Percentiles rank a stretch among this genome's conserved stretches.
These are phyloP conservation scores for Camelina neglecta DNA, from an alignment of 345 rosid genomes.

Conservation along the genomic window DNA sequence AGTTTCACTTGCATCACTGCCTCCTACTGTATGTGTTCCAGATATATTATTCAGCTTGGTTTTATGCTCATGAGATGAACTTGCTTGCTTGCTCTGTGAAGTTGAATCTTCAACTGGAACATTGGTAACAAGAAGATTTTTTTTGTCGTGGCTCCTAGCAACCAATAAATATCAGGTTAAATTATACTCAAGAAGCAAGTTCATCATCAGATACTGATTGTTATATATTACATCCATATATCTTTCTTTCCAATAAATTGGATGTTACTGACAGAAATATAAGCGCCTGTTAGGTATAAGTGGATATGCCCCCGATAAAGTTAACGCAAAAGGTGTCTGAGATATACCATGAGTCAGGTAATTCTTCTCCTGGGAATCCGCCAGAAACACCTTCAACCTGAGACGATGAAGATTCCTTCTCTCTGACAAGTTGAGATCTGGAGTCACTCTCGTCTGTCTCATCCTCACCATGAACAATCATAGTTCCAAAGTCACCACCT, in stretches of 20 bases:
- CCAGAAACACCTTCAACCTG: constrained; percentile 46
- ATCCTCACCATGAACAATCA: constrained; percentile 70
- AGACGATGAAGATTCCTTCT: constrained; percentile 47
- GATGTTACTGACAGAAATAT: constrained; percentile 6
- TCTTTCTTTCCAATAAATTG: constrained; percentile 6
- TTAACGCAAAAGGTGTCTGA: not conserved
- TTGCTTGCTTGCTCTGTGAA: constrained; percentile 35
- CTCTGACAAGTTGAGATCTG: constrained; percentile 44
- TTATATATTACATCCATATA: not conserved
- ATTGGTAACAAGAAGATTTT: constrained; percentile 45
- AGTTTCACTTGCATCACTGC: constrained; percentile 61
- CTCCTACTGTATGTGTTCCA: constrained; percentile 52
- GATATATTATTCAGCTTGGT: constrained; percentile 46
- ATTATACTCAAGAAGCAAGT: constrained; percentile 17
- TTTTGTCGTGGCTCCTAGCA: constrained; percentile 55
- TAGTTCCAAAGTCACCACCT: constrained; percentile 85
- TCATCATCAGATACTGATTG: constrained; percentile 12
- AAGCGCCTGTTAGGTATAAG: not conserved
- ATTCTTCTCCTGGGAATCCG: constrained; percentile 47
- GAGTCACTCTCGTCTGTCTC: constrained; percentile 47
- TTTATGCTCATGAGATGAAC: constrained; percentile 50
- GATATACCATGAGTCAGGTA: constrained; percentile 51
- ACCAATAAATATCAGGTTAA: constrained; percentile 24
- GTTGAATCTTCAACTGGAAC: constrained; percentile 47
- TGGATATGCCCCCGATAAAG: not conserved